Evolutionary conservation across 169 alveolate genomes (phyloP), one percentile per base, ranked within the genome.

Genomic region (Sarcocystis neurona): DNA sequence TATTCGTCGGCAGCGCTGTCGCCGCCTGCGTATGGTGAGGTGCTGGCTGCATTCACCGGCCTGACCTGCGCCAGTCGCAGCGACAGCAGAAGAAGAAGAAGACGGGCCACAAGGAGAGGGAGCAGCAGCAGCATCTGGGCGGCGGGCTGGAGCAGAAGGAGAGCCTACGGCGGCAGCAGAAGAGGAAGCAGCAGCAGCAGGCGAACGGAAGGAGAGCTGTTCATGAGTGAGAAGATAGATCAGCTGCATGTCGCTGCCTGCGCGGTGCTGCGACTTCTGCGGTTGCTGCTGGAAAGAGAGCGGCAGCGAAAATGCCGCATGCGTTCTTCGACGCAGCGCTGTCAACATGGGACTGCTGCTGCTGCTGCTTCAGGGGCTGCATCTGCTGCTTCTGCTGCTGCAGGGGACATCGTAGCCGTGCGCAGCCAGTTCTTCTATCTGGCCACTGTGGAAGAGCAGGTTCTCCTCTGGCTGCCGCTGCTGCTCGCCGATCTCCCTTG

Each of bases 211-310:
- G 8, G 27, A 18, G 44, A 30, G 43, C 37, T 30, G 27, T 6
- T 15, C 53, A 1, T 12, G 82, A 43, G n/a, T n/a, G 82, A 72
- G 56, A 72, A 48, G 46, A 53, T 72, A 39, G 82, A 37, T 1
- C 82, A 53, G 58, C 34, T 72, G 34, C 41, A 72, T 39, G 58
- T 72, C 53, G 82, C 82, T 37, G 56, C 82, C 12, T 37, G 58
- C 47, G 82, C 82, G 43, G 39, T 39, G 10, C 53, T 72, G 53
- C 47, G 82, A 37, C 39, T 72, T 2, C 41, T 39, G 34, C 12
- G 39, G 56, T 56, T 39, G 56, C n/a, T 72, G 47, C 34, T 72
- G 34, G 23, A 37, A 39, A 53, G 34, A 10, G 82, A 43, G 82
- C 10, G 82, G 15, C 12, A 72, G 10, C 47, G 82, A 4, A 1